Conservation (phyloP, 2,329 filamentous ascomycete species). For the Fusarium drepaniforme region DNA sequence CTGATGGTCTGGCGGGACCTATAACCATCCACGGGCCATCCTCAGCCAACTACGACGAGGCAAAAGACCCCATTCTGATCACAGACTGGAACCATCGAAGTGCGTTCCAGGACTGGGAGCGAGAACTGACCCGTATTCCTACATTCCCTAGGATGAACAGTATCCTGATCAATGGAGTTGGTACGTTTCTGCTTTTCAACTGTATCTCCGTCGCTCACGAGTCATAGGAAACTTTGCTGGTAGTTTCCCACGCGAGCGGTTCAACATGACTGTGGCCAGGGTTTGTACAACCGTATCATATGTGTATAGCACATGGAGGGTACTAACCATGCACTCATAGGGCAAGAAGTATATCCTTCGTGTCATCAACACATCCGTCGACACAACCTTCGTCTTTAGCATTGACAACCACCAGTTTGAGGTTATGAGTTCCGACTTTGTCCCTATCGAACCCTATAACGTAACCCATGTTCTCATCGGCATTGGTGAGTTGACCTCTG, state of each 20-base stretch:
- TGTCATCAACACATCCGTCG: conserved; percentile 14
- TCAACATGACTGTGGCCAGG: not conserved
- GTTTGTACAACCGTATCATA: not conserved
- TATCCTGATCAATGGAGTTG: not conserved
- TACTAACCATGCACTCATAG: not conserved
- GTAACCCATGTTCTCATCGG: not conserved
- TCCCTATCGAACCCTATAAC: conserved; percentile 3
- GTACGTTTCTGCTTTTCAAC: not conserved
- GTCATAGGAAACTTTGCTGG: not conserved
- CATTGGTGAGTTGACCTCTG: not conserved
- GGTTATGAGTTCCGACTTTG: conserved; percentile 15
- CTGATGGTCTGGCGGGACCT: conserved; percentile 32
- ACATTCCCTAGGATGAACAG: conserved; percentile 8
- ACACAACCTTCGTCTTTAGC: conserved; percentile 12
- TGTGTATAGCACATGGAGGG: not conserved
- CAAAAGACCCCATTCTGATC: conserved; percentile 3
- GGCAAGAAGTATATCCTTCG: conserved; percentile 10
- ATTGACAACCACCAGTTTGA: conserved; percentile 8
- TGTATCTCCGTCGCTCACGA: not conserved
- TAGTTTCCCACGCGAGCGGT: not conserved
- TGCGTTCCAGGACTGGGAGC: conserved; percentile 14
- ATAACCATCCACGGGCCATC: conserved; percentile 32
- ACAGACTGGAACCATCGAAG: conserved; percentile 18
- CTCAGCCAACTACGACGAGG: conserved; percentile 9
- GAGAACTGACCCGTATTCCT: not conserved